Evolutionary conservation across 2,329 filamentous ascomycete species (phyloP), one percentile per base, ranked within the genome.

Genomic region (Colletotrichum nymphaeae): DNA sequence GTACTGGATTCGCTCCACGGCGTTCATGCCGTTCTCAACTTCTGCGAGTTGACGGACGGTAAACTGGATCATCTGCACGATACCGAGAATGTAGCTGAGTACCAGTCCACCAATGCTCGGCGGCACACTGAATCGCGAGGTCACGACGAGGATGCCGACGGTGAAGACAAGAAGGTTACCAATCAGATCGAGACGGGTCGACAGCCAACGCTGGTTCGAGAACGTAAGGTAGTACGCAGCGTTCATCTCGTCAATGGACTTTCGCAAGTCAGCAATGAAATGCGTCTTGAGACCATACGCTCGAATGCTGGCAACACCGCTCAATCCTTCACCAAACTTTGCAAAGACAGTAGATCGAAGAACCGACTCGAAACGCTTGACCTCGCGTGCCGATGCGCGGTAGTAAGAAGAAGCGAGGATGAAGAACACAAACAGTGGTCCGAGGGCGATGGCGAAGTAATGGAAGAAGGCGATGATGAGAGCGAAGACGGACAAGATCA

Each of bases 1-100:
- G 85, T 97, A 95, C 80, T 95, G 92, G 42, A 98, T 87, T 63
- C 97, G 93, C 84, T 98, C 96, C 0, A 97, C 97, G 0, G 95
- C 93, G 81, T 98, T 98, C 96, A 98, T 98, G 80, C 95, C 95
- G 83, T 98, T 98, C 83, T 98, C 96, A 9, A 98, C 95, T 82
- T 98, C 96, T 30, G 96, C 96, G 8, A 98, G 88, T 83, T 98
- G 96, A 22, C 97, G 91, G 22, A 98, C 94, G 0, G 95, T 96
- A 82, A 98, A 98, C 80, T 98, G 96, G 76, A 98, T 93, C 93
- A 98, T 95, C 82, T 97, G 94, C 22, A 97, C 95, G 78, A 98
- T 97, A 16, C 93, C 90, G 22, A 99, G 88, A 79, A 98, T 97
- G 82, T 98, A 98, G 59, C 94, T 97, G 26, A 99, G 88, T 0